These are phyloP conservation scores for Chrysochromulina parva DNA, from an alignment of 78 protist genomes.

Conservation along the genomic window DNA sequence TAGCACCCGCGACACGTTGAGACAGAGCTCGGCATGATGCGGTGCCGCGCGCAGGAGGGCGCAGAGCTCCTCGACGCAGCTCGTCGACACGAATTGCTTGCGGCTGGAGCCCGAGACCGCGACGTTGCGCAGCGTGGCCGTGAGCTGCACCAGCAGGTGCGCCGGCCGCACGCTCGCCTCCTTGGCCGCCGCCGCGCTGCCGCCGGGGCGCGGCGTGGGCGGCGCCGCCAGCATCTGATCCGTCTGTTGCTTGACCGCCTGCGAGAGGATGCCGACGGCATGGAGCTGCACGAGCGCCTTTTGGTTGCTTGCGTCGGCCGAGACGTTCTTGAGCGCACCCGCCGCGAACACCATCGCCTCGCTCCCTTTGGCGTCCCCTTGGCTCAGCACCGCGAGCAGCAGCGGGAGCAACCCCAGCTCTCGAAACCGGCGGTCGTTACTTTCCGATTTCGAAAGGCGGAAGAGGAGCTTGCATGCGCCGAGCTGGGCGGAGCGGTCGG, in stretches of 20 bases:
- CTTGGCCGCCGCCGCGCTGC: not conserved
- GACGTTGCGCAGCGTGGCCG: constrained; percentile 4
- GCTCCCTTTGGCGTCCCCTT: not conserved
- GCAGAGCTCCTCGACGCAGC: not conserved
- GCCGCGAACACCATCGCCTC: not conserved
- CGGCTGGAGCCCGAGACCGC: not conserved
- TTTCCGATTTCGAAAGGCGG: not conserved
- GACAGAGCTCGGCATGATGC: not conserved
- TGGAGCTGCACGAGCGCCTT: not conserved
- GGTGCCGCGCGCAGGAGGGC: not conserved
- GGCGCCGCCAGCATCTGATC: not conserved
- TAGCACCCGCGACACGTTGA: constrained; percentile 19
- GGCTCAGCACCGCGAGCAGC: not conserved
- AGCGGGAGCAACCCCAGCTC: not conserved
- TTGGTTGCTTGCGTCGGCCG: not conserved
- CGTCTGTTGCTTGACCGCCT: not conserved
- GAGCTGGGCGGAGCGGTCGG: not conserved
- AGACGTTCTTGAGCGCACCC: constrained; percentile 15
- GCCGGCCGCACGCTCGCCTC: not conserved
- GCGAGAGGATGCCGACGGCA: not conserved
- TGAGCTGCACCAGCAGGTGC: not conserved
- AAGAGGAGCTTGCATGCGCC: not conserved
- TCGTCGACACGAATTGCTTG: not conserved
- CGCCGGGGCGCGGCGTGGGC: not conserved
- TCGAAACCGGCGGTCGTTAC: not conserved